Conservation (phyloP, 2,329 filamentous ascomycete genomes). For the Alternaria panax region DNA sequence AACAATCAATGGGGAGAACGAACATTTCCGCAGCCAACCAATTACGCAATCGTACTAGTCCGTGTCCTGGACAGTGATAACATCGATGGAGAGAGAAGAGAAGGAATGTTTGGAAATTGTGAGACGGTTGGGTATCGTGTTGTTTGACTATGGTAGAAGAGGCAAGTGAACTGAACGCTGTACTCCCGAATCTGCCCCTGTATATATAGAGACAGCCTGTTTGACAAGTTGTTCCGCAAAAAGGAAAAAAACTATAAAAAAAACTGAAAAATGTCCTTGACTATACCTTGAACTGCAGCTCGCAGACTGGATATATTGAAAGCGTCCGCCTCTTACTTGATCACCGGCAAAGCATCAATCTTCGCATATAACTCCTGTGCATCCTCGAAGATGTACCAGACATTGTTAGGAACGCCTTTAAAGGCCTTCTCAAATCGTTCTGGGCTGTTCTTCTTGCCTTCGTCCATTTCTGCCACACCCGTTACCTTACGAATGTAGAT, state of each 20-base stretch:
- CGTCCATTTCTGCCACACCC: conserved; percentile 75
- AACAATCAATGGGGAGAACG: not conserved
- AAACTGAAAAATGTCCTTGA: not conserved
- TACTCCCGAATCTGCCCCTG: not conserved
- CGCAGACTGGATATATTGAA: not conserved
- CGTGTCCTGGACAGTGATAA: not conserved
- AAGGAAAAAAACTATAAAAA: not conserved
- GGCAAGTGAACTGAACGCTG: not conserved
- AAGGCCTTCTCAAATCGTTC: conserved; percentile 86
- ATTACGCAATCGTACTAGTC: not conserved
- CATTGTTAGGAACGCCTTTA: conserved; percentile 69
- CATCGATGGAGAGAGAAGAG: not conserved
- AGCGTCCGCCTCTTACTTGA: conserved; percentile 14
- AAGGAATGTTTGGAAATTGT: not conserved
- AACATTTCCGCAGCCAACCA: too few species aligned
- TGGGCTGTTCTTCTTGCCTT: conserved; percentile 72
- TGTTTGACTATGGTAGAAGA: not conserved
- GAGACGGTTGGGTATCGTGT: not conserved
- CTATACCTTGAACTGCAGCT: not conserved
- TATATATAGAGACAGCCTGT: not conserved
- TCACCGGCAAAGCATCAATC: conserved; percentile 40
- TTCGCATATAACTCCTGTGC: conserved; percentile 67
- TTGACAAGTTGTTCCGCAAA: not conserved
- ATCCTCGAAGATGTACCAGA: conserved; percentile 85
- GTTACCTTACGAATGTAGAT: conserved; percentile 88